Evolutionary conservation across 257 asterid species (phyloP).

Genomic region (Ajuga chamaepitys): DNA sequence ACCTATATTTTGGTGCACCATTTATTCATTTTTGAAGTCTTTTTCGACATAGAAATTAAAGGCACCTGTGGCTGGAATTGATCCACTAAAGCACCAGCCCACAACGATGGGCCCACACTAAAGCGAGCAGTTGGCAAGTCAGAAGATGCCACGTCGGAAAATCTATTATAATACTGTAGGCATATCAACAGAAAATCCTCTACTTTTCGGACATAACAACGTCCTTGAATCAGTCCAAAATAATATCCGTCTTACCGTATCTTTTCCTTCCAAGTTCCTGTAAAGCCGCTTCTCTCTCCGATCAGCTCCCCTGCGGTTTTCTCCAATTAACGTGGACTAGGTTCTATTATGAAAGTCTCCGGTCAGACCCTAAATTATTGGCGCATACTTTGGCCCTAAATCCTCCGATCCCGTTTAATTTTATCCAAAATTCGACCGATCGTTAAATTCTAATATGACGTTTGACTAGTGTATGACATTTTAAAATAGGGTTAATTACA

Average conservation of each 20-base stretch:
- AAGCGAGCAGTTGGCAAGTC: not conserved
- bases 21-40: not conserved
- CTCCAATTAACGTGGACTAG: conserved; percentile 12
- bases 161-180: not conserved
- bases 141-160: not conserved
- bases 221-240: conserved; percentile 4
- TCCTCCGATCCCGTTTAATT: too few relatives aligned
- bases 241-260: not conserved
- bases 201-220: not conserved
- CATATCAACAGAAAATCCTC: not conserved
- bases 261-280: not conserved
- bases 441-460: too few relatives aligned
- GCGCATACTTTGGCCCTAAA: too few relatives aligned
- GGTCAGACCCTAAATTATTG: too few relatives aligned
- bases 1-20: not conserved
- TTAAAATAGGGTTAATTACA: too few relatives aligned
- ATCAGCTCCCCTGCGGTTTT: conserved; percentile 1
- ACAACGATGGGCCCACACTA: conserved; percentile 4
- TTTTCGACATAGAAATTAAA: not conserved
- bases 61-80: not conserved
- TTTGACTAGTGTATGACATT: too few relatives aligned
- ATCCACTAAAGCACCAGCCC: conserved; percentile 14
- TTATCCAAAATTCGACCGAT: too few relatives aligned
- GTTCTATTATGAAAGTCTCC: too few relatives aligned
- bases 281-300: conserved; percentile 1